Base-by-base conservation (phyloP, 2,329 filamentous ascomycete genomes). In the Karstenula rhodostoma region DNA sequence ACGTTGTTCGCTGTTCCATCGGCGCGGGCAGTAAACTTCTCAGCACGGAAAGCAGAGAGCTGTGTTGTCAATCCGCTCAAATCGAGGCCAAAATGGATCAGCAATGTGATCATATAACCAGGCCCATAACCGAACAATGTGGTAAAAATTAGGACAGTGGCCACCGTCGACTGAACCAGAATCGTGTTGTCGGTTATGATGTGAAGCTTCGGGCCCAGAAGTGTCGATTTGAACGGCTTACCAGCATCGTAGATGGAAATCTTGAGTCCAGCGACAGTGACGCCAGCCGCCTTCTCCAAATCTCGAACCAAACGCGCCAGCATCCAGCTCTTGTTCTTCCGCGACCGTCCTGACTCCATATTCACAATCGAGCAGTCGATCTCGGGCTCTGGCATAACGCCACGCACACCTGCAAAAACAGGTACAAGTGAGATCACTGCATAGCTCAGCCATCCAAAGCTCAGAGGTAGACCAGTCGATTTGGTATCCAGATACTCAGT, bases 251-350 rank as follows among this genome's bases (percentile, higher is more conserved):
- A 55, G 32, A 55, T 40, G 3, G 42, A 37, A 17, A 59, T 32
- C 2, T 25, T 42, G 13, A 59, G 43, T 4, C 57, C 43, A 23
- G 43, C 22, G 32, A 32, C 22, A 22, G 22, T 29, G 17, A 15
- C 15, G n/a, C 37, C 44, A 25, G 29, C n/a, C 17, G 19, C 9
- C 10, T 44, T 43, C 42, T 60, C 53, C 3, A 57, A 25, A 32
- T 60, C 37, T 1, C 47, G 44, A 10, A 60, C 12, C 4, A 60
- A n/a, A 22, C 58, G 47, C 25, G 58, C 43, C 6, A 60, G 44
- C 5, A 60, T 12, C 42, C 42, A 60, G 25, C 44, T 51, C n/a
- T 52, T 33, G 47, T 60, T 60, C 46, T 56, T 29, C 23, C 44
- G 52, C 9, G 33, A 23, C 12, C 53, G 13, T 19, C 58, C 58